Evolutionary conservation across 805 yeast species (phyloP).

Genomic region (Sugiyamaella valdiviana): DNA sequence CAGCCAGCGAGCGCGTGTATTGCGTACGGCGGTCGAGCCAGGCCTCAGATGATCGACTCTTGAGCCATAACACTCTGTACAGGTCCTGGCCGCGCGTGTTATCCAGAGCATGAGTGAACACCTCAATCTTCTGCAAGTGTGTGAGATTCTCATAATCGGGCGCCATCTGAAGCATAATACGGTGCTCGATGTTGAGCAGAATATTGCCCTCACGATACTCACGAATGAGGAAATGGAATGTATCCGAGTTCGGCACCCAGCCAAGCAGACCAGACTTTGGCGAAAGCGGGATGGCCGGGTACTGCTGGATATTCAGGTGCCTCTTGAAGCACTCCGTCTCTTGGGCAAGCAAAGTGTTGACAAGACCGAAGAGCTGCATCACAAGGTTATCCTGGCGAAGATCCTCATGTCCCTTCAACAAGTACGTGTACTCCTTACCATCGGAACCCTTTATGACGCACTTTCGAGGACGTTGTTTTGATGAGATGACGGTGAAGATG

Average conservation of each 20-base stretch:
- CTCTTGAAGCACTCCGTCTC: slow-evolving; percentile 96
- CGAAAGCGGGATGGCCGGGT: slow-evolving; percentile 89
- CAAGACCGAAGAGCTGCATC: slow-evolving; percentile 95
- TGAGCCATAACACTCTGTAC: slow-evolving; percentile 92
- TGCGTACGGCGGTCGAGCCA: slow-evolving; percentile 98
- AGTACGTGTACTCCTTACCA: slow-evolving; percentile 80
- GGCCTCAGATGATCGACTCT: slow-evolving; percentile 91
- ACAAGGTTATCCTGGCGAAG: slow-evolving; percentile 95
- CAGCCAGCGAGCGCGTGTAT: slow-evolving; percentile 91
- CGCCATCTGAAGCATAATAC: slow-evolving; percentile 96
- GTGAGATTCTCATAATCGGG: slow-evolving; percentile 92
- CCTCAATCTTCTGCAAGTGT: slow-evolving; percentile 87
- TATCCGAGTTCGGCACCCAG: slow-evolving; percentile 97
- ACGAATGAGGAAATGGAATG: slow-evolving; percentile 86
- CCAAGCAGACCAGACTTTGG: slow-evolving; percentile 96
- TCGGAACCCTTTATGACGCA: slow-evolving; percentile 77
- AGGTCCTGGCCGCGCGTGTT: slow-evolving; percentile 95
- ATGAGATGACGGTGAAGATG: slow-evolving; percentile 76
- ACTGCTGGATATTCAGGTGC: slow-evolving; percentile 86
- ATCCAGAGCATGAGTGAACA: slow-evolving; percentile 90
- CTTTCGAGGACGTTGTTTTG: slow-evolving; percentile 93
- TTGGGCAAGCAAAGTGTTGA: slow-evolving; percentile 78
- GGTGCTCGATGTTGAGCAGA: slow-evolving; percentile 83
- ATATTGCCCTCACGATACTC: slow-evolving; percentile 92
- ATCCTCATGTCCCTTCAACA: slow-evolving; percentile 94